These are phyloP conservation scores for Myrica gale DNA, from an alignment of 306 rosid genomes.

Conservation along the genomic window DNA sequence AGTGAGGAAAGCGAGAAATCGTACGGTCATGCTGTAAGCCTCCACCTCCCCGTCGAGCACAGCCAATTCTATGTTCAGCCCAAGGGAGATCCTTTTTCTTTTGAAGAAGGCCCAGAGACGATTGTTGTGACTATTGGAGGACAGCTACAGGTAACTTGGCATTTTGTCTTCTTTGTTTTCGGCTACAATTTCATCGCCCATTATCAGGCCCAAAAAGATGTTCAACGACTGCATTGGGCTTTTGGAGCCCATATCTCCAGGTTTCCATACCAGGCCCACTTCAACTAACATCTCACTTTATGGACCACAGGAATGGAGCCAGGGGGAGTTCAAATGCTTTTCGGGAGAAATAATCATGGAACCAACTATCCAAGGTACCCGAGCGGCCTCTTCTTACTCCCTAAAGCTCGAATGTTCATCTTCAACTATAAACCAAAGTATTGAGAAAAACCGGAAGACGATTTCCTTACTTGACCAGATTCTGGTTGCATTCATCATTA, in stretches of 20 bases:
- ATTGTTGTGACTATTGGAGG: slow-evolving; percentile 66
- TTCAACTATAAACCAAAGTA: slow-evolving; percentile 25
- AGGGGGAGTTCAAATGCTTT: slow-evolving; percentile 43
- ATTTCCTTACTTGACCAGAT: slow-evolving; percentile 62
- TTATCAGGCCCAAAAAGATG: too few relatives aligned
- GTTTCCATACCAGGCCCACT: not conserved
- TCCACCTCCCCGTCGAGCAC: slow-evolving; percentile 62
- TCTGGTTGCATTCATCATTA: slow-evolving; percentile 38
- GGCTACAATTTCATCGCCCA: not conserved
- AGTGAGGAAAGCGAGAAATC: slow-evolving; percentile 18
- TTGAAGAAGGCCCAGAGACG: slow-evolving; percentile 59
- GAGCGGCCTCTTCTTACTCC: slow-evolving; percentile 50
- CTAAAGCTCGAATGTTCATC: slow-evolving; percentile 52
- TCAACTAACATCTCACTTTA: not conserved
- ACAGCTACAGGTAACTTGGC: slow-evolving; percentile 60
- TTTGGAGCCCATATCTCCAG: not conserved
- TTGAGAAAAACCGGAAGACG: slow-evolving; percentile 24
- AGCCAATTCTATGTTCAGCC: slow-evolving; percentile 55
- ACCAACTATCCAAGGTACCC: slow-evolving; percentile 38
- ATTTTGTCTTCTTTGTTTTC: not conserved
- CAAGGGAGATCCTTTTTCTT: slow-evolving; percentile 42
- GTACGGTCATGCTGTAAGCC: slow-evolving; percentile 49
- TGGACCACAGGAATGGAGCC: slow-evolving; percentile 54
- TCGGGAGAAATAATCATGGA: slow-evolving; percentile 54
- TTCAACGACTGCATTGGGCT: too few relatives aligned